phyloP scores from a whole-genome alignment of 495 filamentous ascomycete genomes.

The Penicillium goetzii region DNA sequence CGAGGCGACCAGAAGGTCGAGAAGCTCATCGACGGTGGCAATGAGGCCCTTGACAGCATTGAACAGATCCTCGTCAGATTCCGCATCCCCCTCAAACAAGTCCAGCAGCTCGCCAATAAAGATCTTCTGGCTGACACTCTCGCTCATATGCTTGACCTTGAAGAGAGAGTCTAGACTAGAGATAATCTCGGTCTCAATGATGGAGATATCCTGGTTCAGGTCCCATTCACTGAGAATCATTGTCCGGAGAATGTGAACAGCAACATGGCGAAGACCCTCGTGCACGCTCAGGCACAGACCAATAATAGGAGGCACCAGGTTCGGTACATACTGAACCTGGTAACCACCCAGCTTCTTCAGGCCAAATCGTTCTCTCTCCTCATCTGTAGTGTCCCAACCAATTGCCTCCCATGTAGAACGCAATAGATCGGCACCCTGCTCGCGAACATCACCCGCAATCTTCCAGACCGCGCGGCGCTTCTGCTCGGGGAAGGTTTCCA shows the following conservation, averaged over 20 bases:
- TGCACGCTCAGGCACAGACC: constrained; percentile 95
- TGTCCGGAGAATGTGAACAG: constrained; percentile 89
- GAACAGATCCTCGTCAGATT: constrained; percentile 73
- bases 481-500: constrained; percentile 97
- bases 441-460: constrained; percentile 94
- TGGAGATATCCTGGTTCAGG: constrained; percentile 86
- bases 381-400: constrained; percentile 87
- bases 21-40: constrained; percentile 81
- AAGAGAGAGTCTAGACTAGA: constrained; percentile 92
- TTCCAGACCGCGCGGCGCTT: constrained; percentile 97
- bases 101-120: constrained; percentile 86
- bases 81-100: constrained; percentile 73
- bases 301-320: constrained; percentile 86
- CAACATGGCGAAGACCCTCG: constrained; percentile 84
- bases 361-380: constrained; percentile 74
- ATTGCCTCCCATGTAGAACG: constrained; percentile 91
- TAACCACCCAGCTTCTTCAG: constrained; percentile 89
- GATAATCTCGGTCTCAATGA: constrained; percentile 96
- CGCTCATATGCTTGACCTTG: constrained; percentile 83
- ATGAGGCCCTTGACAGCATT: constrained; percentile 77
- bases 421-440: constrained; percentile 85
- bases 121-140: constrained; percentile 87
- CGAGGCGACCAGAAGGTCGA: constrained; percentile 92
- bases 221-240: constrained; percentile 99
- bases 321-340: constrained; percentile 97